Evolutionary conservation across 345 rosid species (phyloP).

Genomic region (Lagerstroemia speciosa): DNA sequence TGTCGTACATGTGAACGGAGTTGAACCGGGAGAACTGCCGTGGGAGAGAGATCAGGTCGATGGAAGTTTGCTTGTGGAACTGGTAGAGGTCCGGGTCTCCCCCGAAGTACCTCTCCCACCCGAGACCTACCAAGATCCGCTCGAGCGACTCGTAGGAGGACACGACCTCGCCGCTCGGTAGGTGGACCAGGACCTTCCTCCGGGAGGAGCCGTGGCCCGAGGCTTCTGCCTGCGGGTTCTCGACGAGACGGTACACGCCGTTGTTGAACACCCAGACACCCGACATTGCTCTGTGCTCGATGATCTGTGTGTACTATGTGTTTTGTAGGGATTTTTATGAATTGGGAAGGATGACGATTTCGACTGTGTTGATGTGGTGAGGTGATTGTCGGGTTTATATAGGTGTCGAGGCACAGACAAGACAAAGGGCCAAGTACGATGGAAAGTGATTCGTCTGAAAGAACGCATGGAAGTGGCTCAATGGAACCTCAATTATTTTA

Average conservation of each 20-base stretch:
- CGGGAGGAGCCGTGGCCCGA: conserved; percentile 13
- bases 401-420: not conserved
- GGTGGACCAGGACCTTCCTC: conserved; percentile 57
- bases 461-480: not conserved
- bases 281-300: conserved; percentile 28
- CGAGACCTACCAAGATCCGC: conserved; percentile 49
- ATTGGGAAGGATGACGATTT: not conserved
- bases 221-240: conserved; percentile 43
- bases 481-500: not conserved
- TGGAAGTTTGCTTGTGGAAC: conserved; percentile 77
- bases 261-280: conserved; percentile 77
- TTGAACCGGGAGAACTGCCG: conserved; percentile 69
- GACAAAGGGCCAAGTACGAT: not conserved
- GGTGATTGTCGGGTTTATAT: not conserved
- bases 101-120: conserved; percentile 89
- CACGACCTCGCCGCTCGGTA: conserved; percentile 55
- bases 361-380: not conserved
- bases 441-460: not conserved
- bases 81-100: conserved; percentile 57
- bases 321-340: not conserved
- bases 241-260: conserved; percentile 61
- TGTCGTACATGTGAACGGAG: conserved; percentile 81
- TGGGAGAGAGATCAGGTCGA: conserved; percentile 88
- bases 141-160: conserved; percentile 59
- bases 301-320: not conserved